Conservation (phyloP, 805 yeast genomes). For the Suhomyces canberraensis region DNA sequence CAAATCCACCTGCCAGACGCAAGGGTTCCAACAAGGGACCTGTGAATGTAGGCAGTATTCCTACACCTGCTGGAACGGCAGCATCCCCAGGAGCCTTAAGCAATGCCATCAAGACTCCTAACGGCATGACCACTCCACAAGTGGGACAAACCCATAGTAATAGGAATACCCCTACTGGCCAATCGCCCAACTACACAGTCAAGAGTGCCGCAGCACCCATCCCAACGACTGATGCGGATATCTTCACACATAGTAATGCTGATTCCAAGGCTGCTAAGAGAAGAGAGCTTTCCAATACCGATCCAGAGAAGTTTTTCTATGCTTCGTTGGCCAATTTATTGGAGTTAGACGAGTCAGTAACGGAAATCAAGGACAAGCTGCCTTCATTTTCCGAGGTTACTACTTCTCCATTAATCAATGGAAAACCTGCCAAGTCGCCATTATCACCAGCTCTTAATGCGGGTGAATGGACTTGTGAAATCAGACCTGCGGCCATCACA, state of each 20-base stretch:
- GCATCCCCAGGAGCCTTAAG: slow-evolving; percentile 39
- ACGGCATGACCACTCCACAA: slow-evolving; percentile 42
- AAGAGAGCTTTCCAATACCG: slow-evolving; percentile 42
- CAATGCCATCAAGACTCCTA: slow-evolving; percentile 42
- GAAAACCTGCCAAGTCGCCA: slow-evolving; percentile 28
- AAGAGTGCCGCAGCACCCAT: slow-evolving; percentile 6
- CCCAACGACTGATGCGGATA: slow-evolving; percentile 16
- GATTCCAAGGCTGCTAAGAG: slow-evolving; percentile 45
- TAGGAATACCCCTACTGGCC: slow-evolving; percentile 40
- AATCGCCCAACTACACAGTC: slow-evolving; percentile 30
- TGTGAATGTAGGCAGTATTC: slow-evolving; percentile 22
- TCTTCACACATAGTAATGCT: slow-evolving; percentile 21
- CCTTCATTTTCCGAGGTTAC: slow-evolving; percentile 13
- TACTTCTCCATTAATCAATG: slow-evolving; percentile 25
- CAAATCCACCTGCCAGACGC: slow-evolving; percentile 15
- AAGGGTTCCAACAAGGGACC: slow-evolving; percentile 24
- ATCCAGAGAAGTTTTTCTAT: slow-evolving; percentile 48
- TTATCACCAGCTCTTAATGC: slow-evolving; percentile 32
- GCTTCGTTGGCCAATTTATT: slow-evolving; percentile 51
- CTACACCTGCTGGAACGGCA: slow-evolving; percentile 35
- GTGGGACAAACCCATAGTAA: slow-evolving; percentile 33
- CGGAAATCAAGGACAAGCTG: slow-evolving; percentile 20
- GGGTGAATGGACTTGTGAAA: slow-evolving; percentile 41
- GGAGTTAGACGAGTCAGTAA: slow-evolving; percentile 41
- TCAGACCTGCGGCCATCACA: slow-evolving; percentile 43